Base-by-base conservation (phyloP, 495 filamentous ascomycete species). In the Bacidia rubella region DNA sequence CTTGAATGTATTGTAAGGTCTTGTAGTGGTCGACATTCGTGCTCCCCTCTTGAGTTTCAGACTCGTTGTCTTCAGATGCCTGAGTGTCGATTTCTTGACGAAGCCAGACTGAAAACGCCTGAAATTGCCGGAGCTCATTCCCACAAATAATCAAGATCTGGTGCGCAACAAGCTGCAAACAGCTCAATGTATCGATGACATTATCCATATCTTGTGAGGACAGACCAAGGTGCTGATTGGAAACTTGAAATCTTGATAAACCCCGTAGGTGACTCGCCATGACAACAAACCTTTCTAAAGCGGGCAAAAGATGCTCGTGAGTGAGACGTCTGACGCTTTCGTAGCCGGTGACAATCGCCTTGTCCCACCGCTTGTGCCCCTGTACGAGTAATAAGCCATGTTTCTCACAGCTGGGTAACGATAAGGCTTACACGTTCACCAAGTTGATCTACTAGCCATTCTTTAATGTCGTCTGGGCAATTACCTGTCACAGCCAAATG, bases 361-460 rank as follows among this genome's bases (percentile, higher is more conserved):
- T 90, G 47, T 96, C 88, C 92, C 92, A 98, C 51, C 92, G 76
- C 66, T 95, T 96, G 60, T 95, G 86, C 2, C 89, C 88, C 87
- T 94, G 19, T n/a, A n/a, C n/a, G n/a, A n/a, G n/a, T n/a, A 20
- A 52, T 3, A 11, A n/a, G 27, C n/a, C n/a, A n/a, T n/a, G n/a
- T n/a, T n/a, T n/a, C n/a, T n/a, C n/a, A n/a, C 26, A 40, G 26
- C 51, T 22, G 29, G 35, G n/a, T 25, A 11, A 41, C 21, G 17
- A 20, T 1, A 47, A 17, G 12, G 60, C 74, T 54, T 74, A 92
- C 89, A 59, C 87, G 74, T 58, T 96, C 92, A 24, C 79, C 79
- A 24, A 98, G 67, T 56, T 85, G 83, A 66, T 96, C 90, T 3
- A 90, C 78, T 2, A 98, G 67, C 79, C 94, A 98, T 62, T 97